Evolutionary conservation across 371 early-diverging fungal species (phyloP), one percentile per base, ranked within the genome.

Genomic region (Mortierella sp.): DNA sequence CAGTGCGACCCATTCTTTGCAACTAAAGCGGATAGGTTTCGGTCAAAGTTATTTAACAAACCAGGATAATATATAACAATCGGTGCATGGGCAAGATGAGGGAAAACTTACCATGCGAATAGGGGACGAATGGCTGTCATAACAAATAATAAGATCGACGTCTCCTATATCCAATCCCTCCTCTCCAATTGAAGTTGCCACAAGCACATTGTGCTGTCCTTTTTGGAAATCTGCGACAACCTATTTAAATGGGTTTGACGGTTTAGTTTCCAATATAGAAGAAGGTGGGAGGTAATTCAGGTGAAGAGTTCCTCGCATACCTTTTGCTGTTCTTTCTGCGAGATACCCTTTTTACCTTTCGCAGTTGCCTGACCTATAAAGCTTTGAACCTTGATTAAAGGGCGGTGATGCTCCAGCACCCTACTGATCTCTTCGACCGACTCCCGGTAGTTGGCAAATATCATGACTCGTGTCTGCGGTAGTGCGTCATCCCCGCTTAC

Each of bases 121-220:
- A 3, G 96, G 95, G 4, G 94, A 94, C 40, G 87, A 87, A 66
- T 96, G 96, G 4, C 94, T 87, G 73, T 98, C 98, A 74, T 91
- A 98, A 84, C 97, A 96, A 9, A 97, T 79, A 72, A 98, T 97
- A 40, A 98, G 84, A 75, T 98, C 98, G 2, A 98, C 94, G 68
- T 98, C 97, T 66, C 98, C 98, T 85, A 98, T 98, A 83, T 98
- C 98, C 32, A 98, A 84, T 1, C 98, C 98, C 86, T 98, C 98
- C 86, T 98, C 98, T 53, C 97, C 98, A 64, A 98, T 97, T 22
- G 92, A 95, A 0, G 98, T 97, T 4, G 96, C 91, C 0, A 97
- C 97, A 1, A 98, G 85, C 3, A 95, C 92, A 77, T 98, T 98
- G 40, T 76, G 71, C 38, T 84, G 68, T 8, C 83, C 85, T 47